A percentile compares a stretch with the other conserved stretches of the same genome.
These are phyloP conservation scores for Alternaria sp. DNA, from an alignment of 2,329 filamentous ascomycete genomes.

Conservation along the genomic window DNA sequence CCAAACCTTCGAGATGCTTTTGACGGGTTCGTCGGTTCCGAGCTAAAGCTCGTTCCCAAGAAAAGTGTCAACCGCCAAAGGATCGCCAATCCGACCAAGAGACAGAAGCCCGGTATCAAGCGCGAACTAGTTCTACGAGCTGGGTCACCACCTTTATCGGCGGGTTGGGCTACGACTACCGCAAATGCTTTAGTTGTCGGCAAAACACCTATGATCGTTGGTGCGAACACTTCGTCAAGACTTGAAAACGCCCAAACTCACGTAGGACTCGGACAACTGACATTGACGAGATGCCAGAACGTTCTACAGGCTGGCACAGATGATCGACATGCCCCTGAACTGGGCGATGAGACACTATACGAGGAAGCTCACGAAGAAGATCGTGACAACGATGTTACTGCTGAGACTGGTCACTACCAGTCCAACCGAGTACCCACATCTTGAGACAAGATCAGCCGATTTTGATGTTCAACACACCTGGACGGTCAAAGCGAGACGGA, in stretches of 20 bases:
- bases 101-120: not conserved
- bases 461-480: not conserved
- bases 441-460: not conserved
- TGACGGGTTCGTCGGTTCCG: conserved; percentile 22
- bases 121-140: conserved; percentile 10
- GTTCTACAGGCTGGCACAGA: not conserved
- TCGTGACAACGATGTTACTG: not conserved
- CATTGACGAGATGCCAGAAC: not conserved
- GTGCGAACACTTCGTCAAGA: not conserved
- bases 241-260: not conserved
- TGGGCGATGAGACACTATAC: not conserved
- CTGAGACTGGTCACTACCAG: not conserved
- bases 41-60: conserved; percentile 2
- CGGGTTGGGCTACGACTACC: not conserved
- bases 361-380: not conserved
- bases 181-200: not conserved
- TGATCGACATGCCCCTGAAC: not conserved
- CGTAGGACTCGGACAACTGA: not conserved
- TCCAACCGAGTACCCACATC: not conserved
- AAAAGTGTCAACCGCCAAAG: not conserved
- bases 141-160: conserved; percentile 12
- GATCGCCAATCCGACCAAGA: not conserved
- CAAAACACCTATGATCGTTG: not conserved
- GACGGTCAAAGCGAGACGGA: not conserved
- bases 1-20: not conserved